Percentiles rank a stretch among this genome's conserved stretches.
Evolutionary conservation across 2,329 filamentous ascomycete genomes (phyloP).

Genomic region (Aspergillus viridinutans): DNA sequence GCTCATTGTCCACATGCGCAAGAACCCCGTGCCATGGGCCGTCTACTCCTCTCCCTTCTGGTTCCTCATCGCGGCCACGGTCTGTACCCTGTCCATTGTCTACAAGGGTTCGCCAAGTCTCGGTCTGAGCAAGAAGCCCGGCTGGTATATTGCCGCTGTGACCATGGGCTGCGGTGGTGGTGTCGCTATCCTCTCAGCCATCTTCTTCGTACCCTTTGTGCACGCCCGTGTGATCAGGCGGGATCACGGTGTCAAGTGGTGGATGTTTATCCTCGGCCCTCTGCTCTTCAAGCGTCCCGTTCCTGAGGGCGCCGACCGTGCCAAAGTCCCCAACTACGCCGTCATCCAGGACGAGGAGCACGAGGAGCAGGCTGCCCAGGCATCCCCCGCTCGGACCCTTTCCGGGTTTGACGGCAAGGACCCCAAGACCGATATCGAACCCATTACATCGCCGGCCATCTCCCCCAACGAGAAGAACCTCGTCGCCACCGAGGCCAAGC

Average conservation of each 20-base stretch:
- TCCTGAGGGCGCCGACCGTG: conserved; percentile 50
- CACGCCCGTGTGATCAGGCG: conserved; percentile 65
- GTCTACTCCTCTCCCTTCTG: conserved; percentile 70
- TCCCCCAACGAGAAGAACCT: conserved; percentile 36
- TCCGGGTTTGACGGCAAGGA: conserved; percentile 46
- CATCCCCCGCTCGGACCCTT: not conserved
- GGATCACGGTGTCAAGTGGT: conserved; percentile 63
- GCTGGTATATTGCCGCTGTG: conserved; percentile 63
- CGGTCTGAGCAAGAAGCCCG: conserved; percentile 56
- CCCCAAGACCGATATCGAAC: conserved; percentile 26
- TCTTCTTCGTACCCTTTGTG: conserved; percentile 72
- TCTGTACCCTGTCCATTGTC: conserved; percentile 73
- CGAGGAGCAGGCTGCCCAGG: not conserved
- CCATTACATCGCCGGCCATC: conserved; percentile 18
- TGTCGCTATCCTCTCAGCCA: conserved; percentile 54
- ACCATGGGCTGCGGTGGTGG: conserved; percentile 61
- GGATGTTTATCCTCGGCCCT: conserved; percentile 59
- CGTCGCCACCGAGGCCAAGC: conserved; percentile 46
- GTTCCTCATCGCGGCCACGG: conserved; percentile 69
- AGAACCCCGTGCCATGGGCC: conserved; percentile 67
- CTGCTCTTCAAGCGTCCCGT: conserved; percentile 59
- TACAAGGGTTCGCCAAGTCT: conserved; percentile 75
- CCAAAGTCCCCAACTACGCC: conserved; percentile 68
- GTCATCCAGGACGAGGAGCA: conserved; percentile 59
- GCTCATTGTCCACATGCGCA: conserved; percentile 64